Evolutionary conservation across 2,329 filamentous ascomycete genomes (phyloP).

Genomic region (Sporothrix phasma): DNA sequence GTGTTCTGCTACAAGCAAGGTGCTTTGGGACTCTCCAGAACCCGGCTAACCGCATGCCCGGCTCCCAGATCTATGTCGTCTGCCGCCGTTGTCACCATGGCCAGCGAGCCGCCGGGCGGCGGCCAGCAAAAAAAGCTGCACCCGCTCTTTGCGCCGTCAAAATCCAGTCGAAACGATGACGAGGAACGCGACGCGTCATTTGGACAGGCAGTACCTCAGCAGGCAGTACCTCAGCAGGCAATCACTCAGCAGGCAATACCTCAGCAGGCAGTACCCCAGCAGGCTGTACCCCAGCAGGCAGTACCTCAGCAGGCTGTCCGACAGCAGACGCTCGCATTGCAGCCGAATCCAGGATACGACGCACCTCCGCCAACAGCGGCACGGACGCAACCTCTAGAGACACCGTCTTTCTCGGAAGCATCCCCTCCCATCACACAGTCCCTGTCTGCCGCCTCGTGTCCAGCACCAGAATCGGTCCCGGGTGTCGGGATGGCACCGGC

Average conservation of each 20-base stretch:
- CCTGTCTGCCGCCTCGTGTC: not conserved
- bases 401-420: not conserved
- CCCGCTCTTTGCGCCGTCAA: conserved; percentile 40
- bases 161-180: conserved; percentile 15
- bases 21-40: not conserved
- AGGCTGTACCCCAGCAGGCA: not conserved
- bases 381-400: not conserved
- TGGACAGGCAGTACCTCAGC: not conserved
- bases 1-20: not conserved
- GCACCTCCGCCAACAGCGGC: not conserved
- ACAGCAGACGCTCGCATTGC: not conserved
- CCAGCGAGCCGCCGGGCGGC: conserved; percentile 27
- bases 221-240: not conserved
- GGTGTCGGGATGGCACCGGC: not conserved
- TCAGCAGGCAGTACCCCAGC: not conserved
- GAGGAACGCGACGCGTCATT: not conserved
- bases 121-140: conserved; percentile 38
- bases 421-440: not conserved
- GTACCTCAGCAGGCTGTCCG: not conserved
- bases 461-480: not conserved
- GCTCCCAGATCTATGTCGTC: conserved; percentile 32
- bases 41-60: not conserved
- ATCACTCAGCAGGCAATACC: not conserved
- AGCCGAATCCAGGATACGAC: not conserved
- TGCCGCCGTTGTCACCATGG: conserved; percentile 36